Evolutionary conservation across 495 filamentous ascomycete genomes (phyloP).

Genomic region (Podospora anserina): DNA sequence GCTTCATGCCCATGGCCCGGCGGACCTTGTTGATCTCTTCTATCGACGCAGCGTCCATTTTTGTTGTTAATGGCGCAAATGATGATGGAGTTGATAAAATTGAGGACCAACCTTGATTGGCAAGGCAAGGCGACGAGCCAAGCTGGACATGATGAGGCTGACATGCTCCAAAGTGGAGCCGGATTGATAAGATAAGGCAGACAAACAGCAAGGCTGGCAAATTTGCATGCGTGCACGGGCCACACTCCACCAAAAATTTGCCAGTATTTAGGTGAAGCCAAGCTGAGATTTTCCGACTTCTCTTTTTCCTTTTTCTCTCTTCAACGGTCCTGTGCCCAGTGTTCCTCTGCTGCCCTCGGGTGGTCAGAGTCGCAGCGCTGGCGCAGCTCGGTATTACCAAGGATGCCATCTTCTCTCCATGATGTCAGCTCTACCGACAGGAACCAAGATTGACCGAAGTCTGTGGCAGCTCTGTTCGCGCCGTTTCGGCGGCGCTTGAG

Average conservation of each 20-base stretch:
- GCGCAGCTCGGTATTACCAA: slow-evolving; percentile 74
- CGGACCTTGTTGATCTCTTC: slow-evolving; percentile 95
- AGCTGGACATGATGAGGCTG: background rate
- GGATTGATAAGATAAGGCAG: slow-evolving; percentile 30
- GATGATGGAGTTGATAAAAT: background rate
- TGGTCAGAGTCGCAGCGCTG: slow-evolving; percentile 70
- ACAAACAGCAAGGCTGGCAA: background rate
- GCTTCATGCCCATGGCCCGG: slow-evolving; percentile 82
- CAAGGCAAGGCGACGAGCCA: background rate
- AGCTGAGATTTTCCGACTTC: slow-evolving; percentile 26
- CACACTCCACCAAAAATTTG: slow-evolving; percentile 27
- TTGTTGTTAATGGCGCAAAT: slow-evolving; percentile 21
- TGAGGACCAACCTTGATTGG: background rate
- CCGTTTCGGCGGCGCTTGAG: slow-evolving; percentile 36
- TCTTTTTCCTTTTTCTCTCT: slow-evolving; percentile 47
- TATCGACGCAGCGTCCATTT: slow-evolving; percentile 81
- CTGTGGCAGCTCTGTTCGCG: slow-evolving; percentile 63
- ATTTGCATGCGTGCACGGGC: slow-evolving; percentile 12
- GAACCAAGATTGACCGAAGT: slow-evolving; percentile 73
- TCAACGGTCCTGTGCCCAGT: slow-evolving; percentile 79
- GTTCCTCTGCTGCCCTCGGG: slow-evolving; percentile 57
- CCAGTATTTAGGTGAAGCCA: slow-evolving; percentile 24
- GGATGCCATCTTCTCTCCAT: slow-evolving; percentile 68
- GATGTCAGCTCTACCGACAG: slow-evolving; percentile 91
- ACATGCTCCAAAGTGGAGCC: background rate